These are phyloP conservation scores for Rhododendron mucronatum DNA, from an alignment of 148 eudicot species.

Conservation along the genomic window DNA sequence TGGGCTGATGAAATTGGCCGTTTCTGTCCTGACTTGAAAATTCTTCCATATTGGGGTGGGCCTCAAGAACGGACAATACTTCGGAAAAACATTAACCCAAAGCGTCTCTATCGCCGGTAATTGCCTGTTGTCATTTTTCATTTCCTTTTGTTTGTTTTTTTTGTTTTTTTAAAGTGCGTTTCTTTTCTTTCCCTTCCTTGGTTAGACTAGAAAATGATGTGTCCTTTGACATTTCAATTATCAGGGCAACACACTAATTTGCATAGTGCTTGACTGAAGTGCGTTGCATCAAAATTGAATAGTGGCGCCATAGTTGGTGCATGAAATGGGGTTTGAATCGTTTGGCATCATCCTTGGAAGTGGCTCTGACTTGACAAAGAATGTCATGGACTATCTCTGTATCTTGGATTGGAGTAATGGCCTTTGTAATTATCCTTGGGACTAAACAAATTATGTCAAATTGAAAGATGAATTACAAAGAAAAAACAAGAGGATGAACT, in stretches of 20 bases:
- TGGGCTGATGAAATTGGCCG: constrained; percentile 99
- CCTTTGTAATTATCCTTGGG: not conserved
- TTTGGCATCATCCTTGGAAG: not conserved
- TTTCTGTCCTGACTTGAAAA: constrained; percentile 93
- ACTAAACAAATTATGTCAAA: not conserved
- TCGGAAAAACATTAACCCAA: constrained; percentile 87
- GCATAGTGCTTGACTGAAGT: not conserved
- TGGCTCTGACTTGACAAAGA: not conserved
- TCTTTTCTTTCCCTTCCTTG: not conserved
- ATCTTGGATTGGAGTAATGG: not conserved
- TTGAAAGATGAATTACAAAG: not conserved
- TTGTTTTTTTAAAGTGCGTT: not conserved
- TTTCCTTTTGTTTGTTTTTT: not conserved
- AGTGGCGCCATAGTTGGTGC: not conserved
- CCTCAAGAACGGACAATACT: constrained; percentile 82
- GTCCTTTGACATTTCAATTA: not conserved
- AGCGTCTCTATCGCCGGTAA: constrained; percentile 97
- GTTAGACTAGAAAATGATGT: not conserved
- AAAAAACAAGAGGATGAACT: not conserved
- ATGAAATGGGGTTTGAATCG: not conserved
- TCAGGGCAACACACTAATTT: not conserved
- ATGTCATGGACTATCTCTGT: not conserved
- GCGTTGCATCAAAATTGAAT: not conserved
- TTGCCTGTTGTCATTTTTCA: not conserved
- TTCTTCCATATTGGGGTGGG: constrained; percentile 98